Base-by-base conservation (phyloP, 495 filamentous ascomycete genomes). In the Pyronema omphalodes region DNA sequence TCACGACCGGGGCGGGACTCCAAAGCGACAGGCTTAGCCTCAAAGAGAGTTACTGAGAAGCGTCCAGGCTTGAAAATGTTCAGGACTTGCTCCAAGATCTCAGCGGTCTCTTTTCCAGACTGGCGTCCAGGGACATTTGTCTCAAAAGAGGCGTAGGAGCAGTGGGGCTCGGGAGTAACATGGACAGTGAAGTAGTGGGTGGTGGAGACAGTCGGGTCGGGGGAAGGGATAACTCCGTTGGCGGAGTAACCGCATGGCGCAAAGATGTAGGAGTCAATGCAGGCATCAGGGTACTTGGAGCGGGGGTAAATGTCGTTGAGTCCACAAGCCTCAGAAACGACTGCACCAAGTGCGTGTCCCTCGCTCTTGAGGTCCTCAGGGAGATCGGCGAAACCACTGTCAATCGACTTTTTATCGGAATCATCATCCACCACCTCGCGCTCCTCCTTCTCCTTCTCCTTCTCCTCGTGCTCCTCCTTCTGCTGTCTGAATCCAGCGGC, bases 91-190 rank as follows among this genome's bases (percentile, higher is more conserved):
- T 94, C 78, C 57, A 99, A 80, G 56, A 96, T 78, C 34, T 93
- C 88, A 29, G 79, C 80, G 18, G 89, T 94, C 63, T 86, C 80
- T 60, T 88, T 86, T 9, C 89, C 89, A 49, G 77, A 82, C 69
- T 93, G 85, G 18, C 79, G 78, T 52, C 85, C 80, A n/a, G 93
- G 91, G 6, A 99, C 93, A 59, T 99, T 96, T 58, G 93, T 95
- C 74, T 99, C 93, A 64, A 99, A 99, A 4, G 88, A 94, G 12
- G 93, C 93, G 63, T 94, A 99, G n/a, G 87, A 94, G 74, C 89
- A 99, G 63, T 93, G 79, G 35, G 91, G 84, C 73, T 99, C 93
- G 0, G 93, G 93, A 0, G 93, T 99, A 55, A 99, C 93, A 67
- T 99, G 93, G 43, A 99, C 93, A 1, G 89, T 99, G 74, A 94